These are phyloP conservation scores for Salicornia ramosissima DNA, from an alignment of 148 eudicot species.

Conservation along the genomic window DNA sequence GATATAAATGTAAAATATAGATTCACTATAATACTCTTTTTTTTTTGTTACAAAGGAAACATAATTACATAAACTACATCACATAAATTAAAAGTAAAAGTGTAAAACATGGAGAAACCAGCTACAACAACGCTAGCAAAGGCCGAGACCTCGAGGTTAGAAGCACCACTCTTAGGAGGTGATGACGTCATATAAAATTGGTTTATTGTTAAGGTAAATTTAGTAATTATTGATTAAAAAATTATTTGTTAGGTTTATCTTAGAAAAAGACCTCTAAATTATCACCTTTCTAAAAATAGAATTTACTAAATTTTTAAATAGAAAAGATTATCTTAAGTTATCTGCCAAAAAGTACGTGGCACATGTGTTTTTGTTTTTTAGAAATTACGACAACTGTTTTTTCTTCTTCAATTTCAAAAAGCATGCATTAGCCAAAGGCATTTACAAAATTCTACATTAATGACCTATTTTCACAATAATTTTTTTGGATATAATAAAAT, in stretches of 20 bases:
- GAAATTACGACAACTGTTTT: no score
- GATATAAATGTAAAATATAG: no score
- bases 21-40: no score
- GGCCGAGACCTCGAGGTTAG: constrained; percentile 13
- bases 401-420: no score
- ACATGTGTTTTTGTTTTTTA: neutral
- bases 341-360: neutral
- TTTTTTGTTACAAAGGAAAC: no score
- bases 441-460: no score
- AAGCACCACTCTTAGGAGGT: constrained; percentile 13
- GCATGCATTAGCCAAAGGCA: no score
- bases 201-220: neutral
- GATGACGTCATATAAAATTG: neutral
- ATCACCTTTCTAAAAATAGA: neutral
- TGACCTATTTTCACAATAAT: no score
- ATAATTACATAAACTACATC: neutral
- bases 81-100: constrained; percentile 2
- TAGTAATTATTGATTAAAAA: neutral
- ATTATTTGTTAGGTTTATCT: neutral
- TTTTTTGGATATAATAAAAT: no score
- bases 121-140: neutral
- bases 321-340: no score
- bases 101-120: constrained; percentile 21
- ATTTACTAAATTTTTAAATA: constrained; percentile 1
- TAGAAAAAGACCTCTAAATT: neutral